These are phyloP conservation scores for Afroboletus lepidellus DNA, from an alignment of 1,284 basidiomycete genomes.

Conservation along the genomic window DNA sequence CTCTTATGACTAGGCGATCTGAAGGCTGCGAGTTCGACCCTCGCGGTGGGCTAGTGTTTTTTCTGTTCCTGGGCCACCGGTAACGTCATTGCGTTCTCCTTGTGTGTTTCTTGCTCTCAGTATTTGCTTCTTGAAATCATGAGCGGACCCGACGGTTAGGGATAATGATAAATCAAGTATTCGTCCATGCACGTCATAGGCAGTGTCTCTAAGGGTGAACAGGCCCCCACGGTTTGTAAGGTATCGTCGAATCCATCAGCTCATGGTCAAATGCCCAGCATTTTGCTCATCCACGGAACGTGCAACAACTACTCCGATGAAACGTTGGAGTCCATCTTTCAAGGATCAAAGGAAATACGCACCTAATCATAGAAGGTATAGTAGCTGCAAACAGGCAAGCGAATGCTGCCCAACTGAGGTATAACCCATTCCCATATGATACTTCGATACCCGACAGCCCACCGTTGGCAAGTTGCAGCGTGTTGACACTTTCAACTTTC, in stretches of 20 bases:
- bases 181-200: slow-evolving; percentile 12
- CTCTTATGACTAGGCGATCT: slow-evolving; percentile 52
- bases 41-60: slow-evolving; percentile 77
- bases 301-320: slow-evolving; percentile 52
- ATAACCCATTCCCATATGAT: slow-evolving; percentile 59
- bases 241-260: slow-evolving; percentile 20
- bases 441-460: slow-evolving; percentile 61
- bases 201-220: slow-evolving; percentile 5
- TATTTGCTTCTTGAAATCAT: no score
- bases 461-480: slow-evolving; percentile 42
- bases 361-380: slow-evolving; percentile 74
- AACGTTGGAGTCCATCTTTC: slow-evolving; percentile 9
- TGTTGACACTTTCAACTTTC: slow-evolving; percentile 60
- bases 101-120: no score
- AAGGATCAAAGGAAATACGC: slow-evolving; percentile 16
- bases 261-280: slow-evolving; percentile 28
- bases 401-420: slow-evolving; percentile 70
- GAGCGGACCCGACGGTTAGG: neutral
- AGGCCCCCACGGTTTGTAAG: slow-evolving; percentile 5
- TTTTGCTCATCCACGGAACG: slow-evolving; percentile 59
- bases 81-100: neutral
- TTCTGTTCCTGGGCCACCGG: neutral
- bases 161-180: slow-evolving; percentile 29
- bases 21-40: slow-evolving; percentile 92
- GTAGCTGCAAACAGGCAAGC: slow-evolving; percentile 60